Conservation (phyloP, 2,329 filamentous ascomycete genomes). For the Moelleriella libera region DNA sequence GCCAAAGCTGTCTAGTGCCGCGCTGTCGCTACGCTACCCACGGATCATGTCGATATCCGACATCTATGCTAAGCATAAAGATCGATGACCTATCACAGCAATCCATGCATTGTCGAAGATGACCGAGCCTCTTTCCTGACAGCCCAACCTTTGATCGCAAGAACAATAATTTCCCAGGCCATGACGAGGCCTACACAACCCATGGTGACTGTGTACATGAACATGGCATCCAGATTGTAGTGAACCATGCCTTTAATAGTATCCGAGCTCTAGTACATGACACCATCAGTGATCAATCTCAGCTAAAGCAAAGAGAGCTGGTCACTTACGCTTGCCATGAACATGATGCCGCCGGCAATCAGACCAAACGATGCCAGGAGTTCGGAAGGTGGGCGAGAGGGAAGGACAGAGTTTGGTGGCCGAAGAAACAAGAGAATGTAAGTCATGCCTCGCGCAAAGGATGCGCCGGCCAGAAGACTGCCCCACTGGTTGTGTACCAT, state of each 20-base stretch:
- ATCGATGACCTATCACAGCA: not conserved
- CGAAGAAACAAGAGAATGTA: conserved; percentile 70
- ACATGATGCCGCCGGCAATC: conserved; percentile 75
- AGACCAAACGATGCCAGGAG: conserved; percentile 78
- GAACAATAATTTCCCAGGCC: conserved; percentile 65
- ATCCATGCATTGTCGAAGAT: not conserved
- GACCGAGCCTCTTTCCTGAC: conserved; percentile 19
- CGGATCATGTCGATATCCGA: no score
- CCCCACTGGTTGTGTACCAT: conserved; percentile 97
- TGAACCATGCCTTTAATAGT: conserved; percentile 64
- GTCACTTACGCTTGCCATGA: conserved; percentile 71
- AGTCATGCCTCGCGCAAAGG: conserved; percentile 62
- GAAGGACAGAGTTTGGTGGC: conserved; percentile 66
- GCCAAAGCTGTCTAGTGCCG: no score
- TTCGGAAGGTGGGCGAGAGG: conserved; percentile 79
- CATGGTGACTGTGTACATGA: conserved; percentile 79
- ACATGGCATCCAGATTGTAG: conserved; percentile 76
- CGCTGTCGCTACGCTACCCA: no score
- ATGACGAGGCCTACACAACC: conserved; percentile 72
- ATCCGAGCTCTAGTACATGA: conserved; percentile 48
- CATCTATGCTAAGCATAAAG: no score
- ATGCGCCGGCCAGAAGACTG: conserved; percentile 65
- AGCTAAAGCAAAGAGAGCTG: not conserved
- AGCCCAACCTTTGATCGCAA: conserved; percentile 84
- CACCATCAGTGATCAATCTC: not conserved